A percentile compares a stretch with the other conserved stretches of the same genome.
These are phyloP conservation scores for Nicotiana sylvestris DNA, from an alignment of 257 asterid species.

Conservation along the genomic window DNA sequence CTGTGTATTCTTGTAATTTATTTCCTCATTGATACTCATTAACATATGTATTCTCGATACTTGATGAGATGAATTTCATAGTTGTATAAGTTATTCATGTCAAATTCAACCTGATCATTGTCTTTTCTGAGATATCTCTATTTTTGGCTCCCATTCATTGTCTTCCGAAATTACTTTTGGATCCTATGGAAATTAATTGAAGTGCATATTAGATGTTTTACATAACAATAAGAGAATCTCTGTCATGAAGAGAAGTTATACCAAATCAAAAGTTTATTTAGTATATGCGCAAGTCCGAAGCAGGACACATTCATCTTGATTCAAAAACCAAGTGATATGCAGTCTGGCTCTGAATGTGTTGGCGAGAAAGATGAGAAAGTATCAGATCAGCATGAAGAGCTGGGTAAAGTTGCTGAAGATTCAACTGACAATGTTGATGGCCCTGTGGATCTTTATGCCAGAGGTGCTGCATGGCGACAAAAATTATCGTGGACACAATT, in stretches of 20 bases:
- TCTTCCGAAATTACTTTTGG: neutral
- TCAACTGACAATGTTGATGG: constrained; percentile 25
- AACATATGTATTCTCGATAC: neutral
- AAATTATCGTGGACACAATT: constrained; percentile 70
- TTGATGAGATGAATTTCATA: neutral
- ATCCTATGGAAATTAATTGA: no score
- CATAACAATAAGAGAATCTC: no score
- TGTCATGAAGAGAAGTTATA: no score
- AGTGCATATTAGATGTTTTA: no score
- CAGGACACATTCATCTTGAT: no score
- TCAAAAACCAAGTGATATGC: neutral
- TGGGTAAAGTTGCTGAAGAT: constrained; percentile 20
- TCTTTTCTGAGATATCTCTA: neutral
- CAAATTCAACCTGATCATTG: neutral
- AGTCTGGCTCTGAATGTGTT: constrained; percentile 17
- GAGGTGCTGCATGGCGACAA: constrained; percentile 51
- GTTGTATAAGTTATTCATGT: neutral
- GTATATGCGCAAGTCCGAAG: no score
- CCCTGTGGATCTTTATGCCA: constrained; percentile 29
- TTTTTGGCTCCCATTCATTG: neutral
- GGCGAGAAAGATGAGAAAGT: constrained; percentile 2
- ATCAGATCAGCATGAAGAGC: constrained; percentile 14
- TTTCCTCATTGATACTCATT: neutral
- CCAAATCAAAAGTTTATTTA: no score
- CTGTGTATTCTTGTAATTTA: neutral